These are phyloP conservation scores for Herpetomonas tarakana DNA, from an alignment of 208 protist genomes.

Conservation along the genomic window DNA sequence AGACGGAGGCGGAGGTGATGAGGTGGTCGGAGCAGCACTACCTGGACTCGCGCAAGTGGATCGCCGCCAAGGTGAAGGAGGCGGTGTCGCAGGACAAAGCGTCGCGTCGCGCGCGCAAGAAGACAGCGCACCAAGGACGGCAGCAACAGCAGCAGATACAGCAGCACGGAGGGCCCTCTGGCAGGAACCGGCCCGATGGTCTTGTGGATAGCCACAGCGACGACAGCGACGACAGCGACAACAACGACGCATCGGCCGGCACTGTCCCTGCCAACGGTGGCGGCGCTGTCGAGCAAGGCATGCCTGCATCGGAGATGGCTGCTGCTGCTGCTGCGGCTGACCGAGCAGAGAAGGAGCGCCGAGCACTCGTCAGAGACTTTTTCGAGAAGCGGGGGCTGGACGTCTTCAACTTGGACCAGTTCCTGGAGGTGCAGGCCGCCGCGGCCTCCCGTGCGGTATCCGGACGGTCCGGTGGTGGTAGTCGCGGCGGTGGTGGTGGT, in stretches of 20 bases:
- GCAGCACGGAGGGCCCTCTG: background rate
- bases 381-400: slow-evolving; percentile 66
- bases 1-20: slow-evolving; percentile 39
- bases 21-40: slow-evolving; percentile 71
- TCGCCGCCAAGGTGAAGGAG: slow-evolving; percentile 45
- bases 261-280: background rate
- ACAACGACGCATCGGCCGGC: too few species aligned
- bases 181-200: slow-evolving; percentile 5
- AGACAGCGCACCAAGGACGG: background rate
- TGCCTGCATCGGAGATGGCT: background rate
- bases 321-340: background rate
- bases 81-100: slow-evolving; percentile 43
- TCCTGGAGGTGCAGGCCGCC: background rate
- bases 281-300: background rate
- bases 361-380: slow-evolving; percentile 37
- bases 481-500: background rate
- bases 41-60: slow-evolving; percentile 52
- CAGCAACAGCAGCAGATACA: slow-evolving; percentile 1
- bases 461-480: too few species aligned
- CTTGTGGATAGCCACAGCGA: slow-evolving; percentile 9
- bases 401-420: slow-evolving; percentile 28
- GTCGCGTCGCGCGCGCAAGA: slow-evolving; percentile 9
- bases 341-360: slow-evolving; percentile 6
- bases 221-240: slow-evolving; percentile 17
- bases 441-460: background rate